Base-by-base conservation (phyloP, 108 stramenopile genomes). In the Pseudonitzschia pungens region DNA sequence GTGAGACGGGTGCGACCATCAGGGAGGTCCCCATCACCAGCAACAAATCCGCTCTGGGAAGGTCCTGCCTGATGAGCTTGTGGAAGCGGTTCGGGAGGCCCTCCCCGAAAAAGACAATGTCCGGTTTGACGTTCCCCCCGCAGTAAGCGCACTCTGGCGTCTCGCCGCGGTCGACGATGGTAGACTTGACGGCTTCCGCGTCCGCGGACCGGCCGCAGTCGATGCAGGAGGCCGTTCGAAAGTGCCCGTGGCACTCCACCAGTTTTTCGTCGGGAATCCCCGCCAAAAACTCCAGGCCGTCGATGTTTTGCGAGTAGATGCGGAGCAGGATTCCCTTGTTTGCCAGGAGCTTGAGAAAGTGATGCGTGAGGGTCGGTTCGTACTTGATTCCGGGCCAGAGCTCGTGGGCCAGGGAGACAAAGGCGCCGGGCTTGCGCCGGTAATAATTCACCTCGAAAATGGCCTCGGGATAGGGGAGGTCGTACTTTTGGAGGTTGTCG, bases 21-120 rank as follows among this genome's bases (percentile, higher is more conserved):
- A 97, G 80, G 44, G 79, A 84, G 14, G 97, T 96, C 55, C 97
- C 97, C 81, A 96, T 92, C 11, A 96, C 91, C 20, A 97, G 73
- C 8, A 96, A 57, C 54, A 96, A 70, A 72, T 94, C 92, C 16
- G 78, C 75, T 22, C 78, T 65, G n/a, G 68, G 74, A 32, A 82
- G 67, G 71, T 93, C 91, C 56, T 78, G 64, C 29, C 66, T 69
- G 18, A 90, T 45, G 50, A 81, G 33, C 9, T 66, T 53, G 58
- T 81, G 78, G 74, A 93, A 97, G 29, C 79, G 73, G n/a, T 36
- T 29, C 10, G 97, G 95, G 0, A 97, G 71, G 11, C 40, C 67
- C 73, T 97, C 97, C 1, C 97, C 97, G 78, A 97, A 97, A 71
- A 97, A 97, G 11, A 94, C 92, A 65, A 76, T 76, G 75, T 96